Percentiles rank a stretch among this genome's conserved stretches.
Evolutionary conservation across 306 rosid species (phyloP).

Genomic region (Astragalus glycyphyllos): DNA sequence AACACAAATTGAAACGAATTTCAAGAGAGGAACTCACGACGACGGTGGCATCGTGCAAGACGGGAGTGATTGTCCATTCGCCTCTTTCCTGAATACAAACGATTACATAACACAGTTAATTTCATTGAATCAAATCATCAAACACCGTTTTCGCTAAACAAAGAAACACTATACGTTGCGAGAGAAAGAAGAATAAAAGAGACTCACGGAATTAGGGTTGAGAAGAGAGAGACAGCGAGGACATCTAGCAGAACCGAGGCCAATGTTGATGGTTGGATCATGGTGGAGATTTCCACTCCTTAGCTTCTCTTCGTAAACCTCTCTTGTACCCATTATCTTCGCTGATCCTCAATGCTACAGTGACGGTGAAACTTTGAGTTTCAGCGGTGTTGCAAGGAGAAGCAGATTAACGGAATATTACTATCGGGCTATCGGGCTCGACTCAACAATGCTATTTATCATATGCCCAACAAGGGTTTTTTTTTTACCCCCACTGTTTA

Average conservation of each 20-base stretch:
- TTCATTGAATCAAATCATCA: constrained; percentile 35
- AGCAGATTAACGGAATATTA: neutral
- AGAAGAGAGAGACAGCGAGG: constrained; percentile 93
- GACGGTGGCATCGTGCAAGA: constrained; percentile 76
- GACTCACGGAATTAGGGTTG: constrained; percentile 56
- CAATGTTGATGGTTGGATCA: constrained; percentile 89
- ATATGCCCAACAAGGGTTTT: too few relatives aligned
- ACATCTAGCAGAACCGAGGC: constrained; percentile 87
- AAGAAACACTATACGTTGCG: neutral
- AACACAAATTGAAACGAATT: neutral
- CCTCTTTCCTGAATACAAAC: constrained; percentile 58
- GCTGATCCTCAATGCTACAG: neutral
- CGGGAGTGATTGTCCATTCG: constrained; percentile 82
- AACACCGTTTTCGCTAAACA: constrained; percentile 17
- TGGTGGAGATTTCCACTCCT: constrained; percentile 73
- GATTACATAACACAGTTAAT: constrained; percentile 9
- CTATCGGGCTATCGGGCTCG: too few relatives aligned
- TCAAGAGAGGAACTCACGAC: constrained; percentile 60
- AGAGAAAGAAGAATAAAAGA: neutral
- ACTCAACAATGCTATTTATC: too few relatives aligned
- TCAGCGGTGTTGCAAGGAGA: neutral
- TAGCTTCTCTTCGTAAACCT: constrained; percentile 86
- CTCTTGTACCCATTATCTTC: constrained; percentile 74
- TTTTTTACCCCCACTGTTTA: too few relatives aligned
- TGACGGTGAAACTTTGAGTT: neutral